Evolutionary conservation across 2,329 filamentous ascomycete genomes (phyloP).

Genomic region (Elsinoe fawcettii): DNA sequence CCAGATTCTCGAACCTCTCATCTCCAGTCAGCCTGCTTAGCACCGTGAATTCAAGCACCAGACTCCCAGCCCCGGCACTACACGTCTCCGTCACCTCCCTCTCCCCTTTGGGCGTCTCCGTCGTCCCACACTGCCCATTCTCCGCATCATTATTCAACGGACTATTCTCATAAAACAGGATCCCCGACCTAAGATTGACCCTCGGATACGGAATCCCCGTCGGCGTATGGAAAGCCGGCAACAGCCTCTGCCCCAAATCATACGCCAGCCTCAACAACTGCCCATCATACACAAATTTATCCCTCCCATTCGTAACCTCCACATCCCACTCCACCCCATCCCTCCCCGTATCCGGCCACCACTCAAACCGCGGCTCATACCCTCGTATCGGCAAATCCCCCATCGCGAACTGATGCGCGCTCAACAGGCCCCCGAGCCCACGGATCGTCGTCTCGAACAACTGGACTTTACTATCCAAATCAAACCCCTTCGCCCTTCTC

Average conservation of each 20-base stretch:
- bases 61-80: slow-evolving; percentile 89
- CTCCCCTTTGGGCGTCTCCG: slow-evolving; percentile 37
- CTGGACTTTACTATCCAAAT: slow-evolving; percentile 95
- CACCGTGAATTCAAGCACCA: slow-evolving; percentile 88
- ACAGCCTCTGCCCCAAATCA: slow-evolving; percentile 72
- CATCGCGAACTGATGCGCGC: slow-evolving; percentile 85
- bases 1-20: slow-evolving; percentile 75
- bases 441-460: slow-evolving; percentile 97
- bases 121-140: slow-evolving; percentile 37
- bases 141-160: slow-evolving; percentile 58
- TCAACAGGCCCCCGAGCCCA: slow-evolving; percentile 81
- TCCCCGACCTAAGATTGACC: slow-evolving; percentile 82
- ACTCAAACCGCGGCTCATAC: slow-evolving; percentile 50
- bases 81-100: slow-evolving; percentile 89
- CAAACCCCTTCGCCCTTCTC: slow-evolving; percentile 69
- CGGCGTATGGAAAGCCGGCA: slow-evolving; percentile 85
- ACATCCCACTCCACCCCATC: slow-evolving; percentile 31
- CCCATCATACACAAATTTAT: slow-evolving; percentile 67
- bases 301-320: background rate
- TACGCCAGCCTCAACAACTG: slow-evolving; percentile 83
- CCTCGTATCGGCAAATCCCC: slow-evolving; percentile 81
- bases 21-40: slow-evolving; percentile 84
- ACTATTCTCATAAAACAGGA: slow-evolving; percentile 86
- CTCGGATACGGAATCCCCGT: slow-evolving; percentile 92
- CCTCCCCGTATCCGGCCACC: slow-evolving; percentile 7